phyloP scores from a whole-genome alignment of 495 filamentous ascomycete genomes.

The Penicillium antarcticum region DNA sequence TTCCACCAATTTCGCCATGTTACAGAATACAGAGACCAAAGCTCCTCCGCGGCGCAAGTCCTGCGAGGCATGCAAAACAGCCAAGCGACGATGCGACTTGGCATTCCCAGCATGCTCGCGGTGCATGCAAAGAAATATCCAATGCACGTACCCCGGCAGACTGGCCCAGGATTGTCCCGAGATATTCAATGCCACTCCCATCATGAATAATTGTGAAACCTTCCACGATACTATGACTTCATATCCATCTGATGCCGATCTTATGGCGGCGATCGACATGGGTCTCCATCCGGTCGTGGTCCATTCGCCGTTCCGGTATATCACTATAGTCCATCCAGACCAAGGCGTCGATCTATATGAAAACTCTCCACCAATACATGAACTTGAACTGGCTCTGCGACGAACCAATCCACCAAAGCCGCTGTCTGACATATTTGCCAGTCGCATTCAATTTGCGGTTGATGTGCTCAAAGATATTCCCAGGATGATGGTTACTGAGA shows the following conservation, averaged over 20 bases:
- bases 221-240: too few relatives aligned
- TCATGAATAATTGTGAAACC: too few relatives aligned
- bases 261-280: too few relatives aligned
- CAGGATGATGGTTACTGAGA: constrained; percentile 44
- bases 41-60: constrained; percentile 48
- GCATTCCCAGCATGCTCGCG: constrained; percentile 45
- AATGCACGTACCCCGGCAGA: constrained; percentile 42
- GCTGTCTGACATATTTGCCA: constrained; percentile 22
- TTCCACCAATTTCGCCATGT: neutral
- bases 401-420: constrained; percentile 4
- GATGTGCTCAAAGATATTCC: constrained; percentile 38
- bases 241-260: too few relatives aligned
- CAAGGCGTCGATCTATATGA: too few relatives aligned
- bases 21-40: neutral
- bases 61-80: constrained; percentile 51
- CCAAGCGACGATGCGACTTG: constrained; percentile 52
- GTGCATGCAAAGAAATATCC: constrained; percentile 37
- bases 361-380: too few relatives aligned
- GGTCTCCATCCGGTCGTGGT: too few relatives aligned
- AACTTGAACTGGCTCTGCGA: constrained; percentile 1
- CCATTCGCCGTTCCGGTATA: too few relatives aligned
- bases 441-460: constrained; percentile 43
- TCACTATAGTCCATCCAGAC: too few relatives aligned
- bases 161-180: constrained; percentile 5
- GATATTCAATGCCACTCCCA: neutral